phyloP scores from a whole-genome alignment of 2,329 filamentous ascomycete genomes.

The Phyllosticta citriasiana region DNA sequence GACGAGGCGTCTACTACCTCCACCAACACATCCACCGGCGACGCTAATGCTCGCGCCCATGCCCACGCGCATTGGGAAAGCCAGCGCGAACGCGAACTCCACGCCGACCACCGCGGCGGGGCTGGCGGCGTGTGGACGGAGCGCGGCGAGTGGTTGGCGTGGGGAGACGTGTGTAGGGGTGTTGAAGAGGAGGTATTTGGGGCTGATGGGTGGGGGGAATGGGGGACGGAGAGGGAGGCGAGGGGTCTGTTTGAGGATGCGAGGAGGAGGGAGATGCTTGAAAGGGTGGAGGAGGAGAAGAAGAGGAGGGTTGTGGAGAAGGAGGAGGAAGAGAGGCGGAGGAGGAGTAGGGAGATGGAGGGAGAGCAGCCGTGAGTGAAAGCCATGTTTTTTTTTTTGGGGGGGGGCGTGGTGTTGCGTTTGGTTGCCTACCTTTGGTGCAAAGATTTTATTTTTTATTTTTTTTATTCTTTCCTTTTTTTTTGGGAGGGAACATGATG shows the following conservation, averaged over 20 bases:
- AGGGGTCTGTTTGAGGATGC: constrained; percentile 10
- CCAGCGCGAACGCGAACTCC: neutral
- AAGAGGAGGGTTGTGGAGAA: neutral
- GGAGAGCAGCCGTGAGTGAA: too few species aligned
- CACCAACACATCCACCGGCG: neutral
- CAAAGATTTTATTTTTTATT: too few species aligned
- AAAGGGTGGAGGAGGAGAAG: neutral
- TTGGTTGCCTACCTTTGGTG: too few species aligned
- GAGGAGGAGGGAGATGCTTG: constrained; percentile 2
- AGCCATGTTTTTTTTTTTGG: too few species aligned
- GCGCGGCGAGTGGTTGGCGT: constrained; percentile 38
- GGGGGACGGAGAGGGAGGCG: constrained; percentile 11
- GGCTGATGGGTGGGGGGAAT: constrained; percentile 34
- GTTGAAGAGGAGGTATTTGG: constrained; percentile 37
- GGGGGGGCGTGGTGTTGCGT: too few species aligned
- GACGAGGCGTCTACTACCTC: neutral
- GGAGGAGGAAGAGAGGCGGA: too few species aligned
- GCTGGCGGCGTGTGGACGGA: constrained; percentile 46
- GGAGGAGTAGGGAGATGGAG: neutral
- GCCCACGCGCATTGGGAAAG: neutral
- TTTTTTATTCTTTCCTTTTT: too few species aligned
- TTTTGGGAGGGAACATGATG: too few species aligned
- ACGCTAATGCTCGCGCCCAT: neutral
- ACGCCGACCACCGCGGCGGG: constrained; percentile 37
- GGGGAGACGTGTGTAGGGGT: constrained; percentile 37